Evolutionary conservation across 169 alveolate genomes (phyloP).

Genomic region (Perkinsus olseni): DNA sequence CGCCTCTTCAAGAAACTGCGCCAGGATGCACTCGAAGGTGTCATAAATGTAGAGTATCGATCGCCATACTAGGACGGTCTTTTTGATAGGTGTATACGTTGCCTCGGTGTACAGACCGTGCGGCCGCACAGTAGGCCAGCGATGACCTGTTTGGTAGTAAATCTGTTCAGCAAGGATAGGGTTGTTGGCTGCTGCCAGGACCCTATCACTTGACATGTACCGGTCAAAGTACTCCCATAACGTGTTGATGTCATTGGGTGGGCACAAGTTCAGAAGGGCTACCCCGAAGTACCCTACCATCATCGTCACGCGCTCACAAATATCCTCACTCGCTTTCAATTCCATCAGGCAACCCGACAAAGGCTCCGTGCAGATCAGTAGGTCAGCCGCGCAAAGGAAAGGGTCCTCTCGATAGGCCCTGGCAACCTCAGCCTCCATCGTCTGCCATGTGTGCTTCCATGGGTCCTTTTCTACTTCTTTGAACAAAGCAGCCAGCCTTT

Average conservation of each 20-base stretch:
- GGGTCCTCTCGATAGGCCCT: neutral
- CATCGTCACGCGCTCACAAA: neutral
- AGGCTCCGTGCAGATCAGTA: neutral
- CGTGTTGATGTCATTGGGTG: neutral
- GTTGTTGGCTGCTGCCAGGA: neutral
- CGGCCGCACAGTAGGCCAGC: neutral
- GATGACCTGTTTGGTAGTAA: neutral
- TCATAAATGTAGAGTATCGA: neutral
- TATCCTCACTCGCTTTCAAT: neutral
- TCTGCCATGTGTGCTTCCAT: neutral
- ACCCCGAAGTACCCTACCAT: conserved; percentile 5
- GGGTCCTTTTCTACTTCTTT: conserved; percentile 3
- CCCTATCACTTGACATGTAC: too few species aligned
- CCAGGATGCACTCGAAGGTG: neutral
- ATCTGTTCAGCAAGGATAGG: neutral
- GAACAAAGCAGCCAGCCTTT: neutral
- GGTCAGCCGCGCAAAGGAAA: neutral
- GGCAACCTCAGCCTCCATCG: neutral
- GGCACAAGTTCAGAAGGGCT: neutral
- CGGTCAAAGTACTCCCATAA: neutral
- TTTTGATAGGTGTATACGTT: neutral
- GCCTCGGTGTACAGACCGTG: conserved; percentile 3
- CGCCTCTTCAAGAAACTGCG: neutral
- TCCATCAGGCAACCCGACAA: neutral
- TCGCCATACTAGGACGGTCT: neutral